Percentiles rank a stretch among this genome's conserved stretches.
These are phyloP conservation scores for Penicillium sp. DNA, from an alignment of 2,329 filamentous ascomycete genomes.

Conservation along the genomic window DNA sequence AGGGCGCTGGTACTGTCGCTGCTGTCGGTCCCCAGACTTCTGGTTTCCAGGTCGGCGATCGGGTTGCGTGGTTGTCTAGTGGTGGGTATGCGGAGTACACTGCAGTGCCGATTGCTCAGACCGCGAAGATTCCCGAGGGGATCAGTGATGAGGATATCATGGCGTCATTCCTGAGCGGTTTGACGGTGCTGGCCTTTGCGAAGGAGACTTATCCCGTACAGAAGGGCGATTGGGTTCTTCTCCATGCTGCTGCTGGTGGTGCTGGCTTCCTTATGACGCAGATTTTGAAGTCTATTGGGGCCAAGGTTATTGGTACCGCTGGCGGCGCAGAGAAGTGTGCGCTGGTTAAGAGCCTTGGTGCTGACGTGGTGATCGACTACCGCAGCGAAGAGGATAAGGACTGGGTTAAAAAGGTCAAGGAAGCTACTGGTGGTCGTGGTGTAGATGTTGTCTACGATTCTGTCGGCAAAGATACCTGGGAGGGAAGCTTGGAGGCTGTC, in stretches of 20 bases:
- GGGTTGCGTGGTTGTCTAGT: constrained; percentile 66
- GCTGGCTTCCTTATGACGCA: constrained; percentile 74
- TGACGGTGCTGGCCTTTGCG: constrained; percentile 77
- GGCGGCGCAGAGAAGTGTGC: constrained; percentile 69
- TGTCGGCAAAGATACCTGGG: constrained; percentile 81
- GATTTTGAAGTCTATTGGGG: constrained; percentile 68
- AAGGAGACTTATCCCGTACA: constrained; percentile 70
- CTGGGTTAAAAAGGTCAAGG: constrained; percentile 75
- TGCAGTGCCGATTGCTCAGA: constrained; percentile 51
- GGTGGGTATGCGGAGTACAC: constrained; percentile 60
- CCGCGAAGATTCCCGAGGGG: constrained; percentile 62
- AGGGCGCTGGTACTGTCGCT: constrained; percentile 70
- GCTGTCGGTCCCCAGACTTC: constrained; percentile 53
- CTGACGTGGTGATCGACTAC: constrained; percentile 70
- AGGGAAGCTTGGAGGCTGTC: constrained; percentile 69
- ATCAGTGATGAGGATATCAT: constrained; percentile 63
- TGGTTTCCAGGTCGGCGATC: constrained; percentile 63
- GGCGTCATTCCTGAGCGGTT: constrained; percentile 71
- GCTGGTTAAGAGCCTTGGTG: constrained; percentile 65
- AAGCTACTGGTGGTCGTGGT: constrained; percentile 72
- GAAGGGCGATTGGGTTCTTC: constrained; percentile 74
- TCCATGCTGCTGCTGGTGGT: constrained; percentile 83
- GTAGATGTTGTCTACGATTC: constrained; percentile 79
- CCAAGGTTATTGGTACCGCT: constrained; percentile 75
- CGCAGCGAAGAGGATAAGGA: constrained; percentile 81